Conservation (phyloP, 148 eudicot genomes). For the Diospyros kaki region DNA sequence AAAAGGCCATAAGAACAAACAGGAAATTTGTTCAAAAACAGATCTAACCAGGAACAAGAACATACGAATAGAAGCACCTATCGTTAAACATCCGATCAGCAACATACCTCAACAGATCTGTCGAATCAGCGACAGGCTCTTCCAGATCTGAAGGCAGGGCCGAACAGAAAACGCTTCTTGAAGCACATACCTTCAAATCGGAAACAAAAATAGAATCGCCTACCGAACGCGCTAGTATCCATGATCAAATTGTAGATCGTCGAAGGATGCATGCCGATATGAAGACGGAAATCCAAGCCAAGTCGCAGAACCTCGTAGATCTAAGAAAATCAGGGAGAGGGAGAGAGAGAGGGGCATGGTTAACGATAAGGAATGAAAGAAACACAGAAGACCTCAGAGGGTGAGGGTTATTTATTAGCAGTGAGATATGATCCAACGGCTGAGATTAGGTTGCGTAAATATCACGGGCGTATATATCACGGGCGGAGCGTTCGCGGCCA, state of each 20-base stretch:
- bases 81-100: neutral
- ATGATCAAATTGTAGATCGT: conserved; percentile 23
- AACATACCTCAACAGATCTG: neutral
- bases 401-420: conserved; percentile 18
- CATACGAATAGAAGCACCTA: neutral
- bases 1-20: no score
- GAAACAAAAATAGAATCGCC: neutral
- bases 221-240: neutral
- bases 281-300: neutral
- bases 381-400: neutral
- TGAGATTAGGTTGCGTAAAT: conserved; percentile 6
- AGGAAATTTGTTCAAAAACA: no score
- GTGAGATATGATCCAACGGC: conserved; percentile 20
- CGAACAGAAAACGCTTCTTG: neutral
- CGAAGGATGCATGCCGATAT: conserved; percentile 16
- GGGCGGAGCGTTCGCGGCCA: conserved; percentile 5
- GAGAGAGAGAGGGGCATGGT: neutral
- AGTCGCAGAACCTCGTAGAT: neutral
- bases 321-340: neutral
- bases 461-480: conserved; percentile 10
- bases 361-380: neutral
- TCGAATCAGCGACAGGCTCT: neutral
- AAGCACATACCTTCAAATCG: neutral
- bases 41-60: no score
- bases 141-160: neutral